Evolutionary conservation across 225 moss, liverwort and hornwort species (phyloP), one percentile per base, ranked within the genome.

Genomic region (Bryoerythrophyllum caledonicum): DNA sequence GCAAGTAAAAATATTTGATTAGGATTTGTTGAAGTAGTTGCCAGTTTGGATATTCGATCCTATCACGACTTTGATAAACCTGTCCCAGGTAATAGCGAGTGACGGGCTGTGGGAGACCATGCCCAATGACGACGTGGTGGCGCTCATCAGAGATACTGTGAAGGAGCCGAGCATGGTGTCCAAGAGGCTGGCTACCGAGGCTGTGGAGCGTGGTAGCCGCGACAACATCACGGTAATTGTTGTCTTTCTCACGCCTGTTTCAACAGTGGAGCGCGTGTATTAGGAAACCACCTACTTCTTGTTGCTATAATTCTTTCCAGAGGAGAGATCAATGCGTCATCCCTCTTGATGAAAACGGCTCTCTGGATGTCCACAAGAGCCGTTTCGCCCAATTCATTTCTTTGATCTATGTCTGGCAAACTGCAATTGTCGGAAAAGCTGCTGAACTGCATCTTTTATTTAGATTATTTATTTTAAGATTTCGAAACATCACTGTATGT

Each of bases 91-190:
- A 8, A 88, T 88, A 46, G 90, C 90, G 66, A 88, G 88, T 68
- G 90, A 90, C 55, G 90, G 90, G 63, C 68, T 90, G 14, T 90
- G 90, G 90, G 90, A 90, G 73, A 82, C 86, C 37, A 83, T 90
- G 79, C 4, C 68, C 7, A 86, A 71, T 41, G 80, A 83, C 25
- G 86, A 84, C 12, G 90, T 90, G 8, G 80, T 84, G 63, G 70
- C 84, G 8, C 62, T 90, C 35, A 61, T 90, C n/a, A 82, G 76
- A 73, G 88, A 90, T 26, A 90, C 90, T 0, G 90, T 90, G 24
- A 90, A 90, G 63, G 90, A 90, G 75, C 90, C 90, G 13, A 78
- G 77, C 70, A 90, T 90, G 90, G 83, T 83, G 11, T 85, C 90
- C 43, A 90, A 90, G 73, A 78, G 90, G 78, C 57, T 90, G 17